Evolutionary conservation across 768 basidiomycete genomes (phyloP), one percentile per base, ranked within the genome.

Genomic region (Clitopilus passeckerianus): DNA sequence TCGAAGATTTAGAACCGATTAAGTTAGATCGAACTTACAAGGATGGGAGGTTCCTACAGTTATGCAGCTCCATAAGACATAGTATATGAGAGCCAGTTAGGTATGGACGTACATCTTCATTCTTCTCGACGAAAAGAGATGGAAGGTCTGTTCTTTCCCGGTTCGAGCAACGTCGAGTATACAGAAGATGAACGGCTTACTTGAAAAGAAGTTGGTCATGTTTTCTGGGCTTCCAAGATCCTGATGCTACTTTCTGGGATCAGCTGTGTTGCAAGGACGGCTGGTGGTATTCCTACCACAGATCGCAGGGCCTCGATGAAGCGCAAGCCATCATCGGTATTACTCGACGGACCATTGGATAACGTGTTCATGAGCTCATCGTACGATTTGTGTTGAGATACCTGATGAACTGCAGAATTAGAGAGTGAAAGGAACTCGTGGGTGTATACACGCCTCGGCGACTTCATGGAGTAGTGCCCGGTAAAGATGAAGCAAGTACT

Each of bases 381-480:
- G 64, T 82, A 84, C 3, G 85, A 70, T 65, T 80, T 84, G 8
- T 88, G 88, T 60, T 81, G 77, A 14, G 81, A 76, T n/a, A 90
- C 81, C 90, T 93, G 54, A 59, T 22, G 18, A 22, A 53, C 12
- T 50, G 35, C 56, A 24, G 34, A 59, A 58, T 6, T 1, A 33
- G 27, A 22, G 34, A 33, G 30, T 1, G 30, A 54, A 56, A 58
- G 33, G 54, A 43, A 23, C 5, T 23, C 4, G 56, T 24, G 53
- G 66, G 35, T 30, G 2, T 43, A 23, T 10, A 82, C 70, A 16
- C 64, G 72, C 91, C 80, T 94, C 91, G 14, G 86, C 78, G 3
- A 88, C 76, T 71, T 94, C 90, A 57, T 81, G 78, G 57, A 93
- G 72, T 33, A 93, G 74, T 57, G 88, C 72, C 16, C 89, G 84